Evolutionary conservation across 2,329 filamentous ascomycete species (phyloP).

Genomic region (Sclerotinia borealis): DNA sequence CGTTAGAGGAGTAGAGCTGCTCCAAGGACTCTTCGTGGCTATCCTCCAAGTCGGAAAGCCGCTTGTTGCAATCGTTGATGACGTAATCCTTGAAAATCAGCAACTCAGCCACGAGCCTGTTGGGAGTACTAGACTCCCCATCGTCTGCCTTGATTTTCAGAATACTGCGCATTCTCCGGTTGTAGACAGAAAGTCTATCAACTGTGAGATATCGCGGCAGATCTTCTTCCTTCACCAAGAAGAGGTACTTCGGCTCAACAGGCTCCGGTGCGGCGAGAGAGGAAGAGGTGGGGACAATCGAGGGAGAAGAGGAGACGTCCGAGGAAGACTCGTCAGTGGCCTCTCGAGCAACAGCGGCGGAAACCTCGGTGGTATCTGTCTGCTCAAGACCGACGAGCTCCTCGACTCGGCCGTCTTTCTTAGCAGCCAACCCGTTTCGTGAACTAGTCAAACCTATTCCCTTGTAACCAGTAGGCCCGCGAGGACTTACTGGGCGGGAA

Average conservation of each 20-base stretch:
- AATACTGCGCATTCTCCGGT: background rate
- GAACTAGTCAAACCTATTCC: background rate
- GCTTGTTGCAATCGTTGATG: background rate
- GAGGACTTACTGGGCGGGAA: background rate
- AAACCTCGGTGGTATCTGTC: background rate
- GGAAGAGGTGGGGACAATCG: too few species aligned
- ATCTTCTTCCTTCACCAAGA: rapidly evolving
- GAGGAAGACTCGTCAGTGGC: too few species aligned
- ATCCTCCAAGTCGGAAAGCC: background rate
- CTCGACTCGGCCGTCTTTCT: background rate
- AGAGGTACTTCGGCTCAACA: background rate
- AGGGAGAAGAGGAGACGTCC: background rate
- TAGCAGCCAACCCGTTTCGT: background rate
- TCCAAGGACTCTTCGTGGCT: background rate
- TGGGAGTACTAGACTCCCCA: background rate
- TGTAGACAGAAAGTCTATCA: background rate
- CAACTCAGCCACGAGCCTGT: background rate
- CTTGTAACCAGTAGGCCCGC: background rate
- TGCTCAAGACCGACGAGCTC: background rate
- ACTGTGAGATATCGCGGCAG: background rate
- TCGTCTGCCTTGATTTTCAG: background rate
- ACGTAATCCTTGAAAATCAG: background rate
- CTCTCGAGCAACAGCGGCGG: background rate
- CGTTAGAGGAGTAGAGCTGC: background rate
- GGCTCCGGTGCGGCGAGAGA: background rate